Conservation (phyloP, 371 early-diverging fungal species). For the Blastocladiella emersonii region DNA sequence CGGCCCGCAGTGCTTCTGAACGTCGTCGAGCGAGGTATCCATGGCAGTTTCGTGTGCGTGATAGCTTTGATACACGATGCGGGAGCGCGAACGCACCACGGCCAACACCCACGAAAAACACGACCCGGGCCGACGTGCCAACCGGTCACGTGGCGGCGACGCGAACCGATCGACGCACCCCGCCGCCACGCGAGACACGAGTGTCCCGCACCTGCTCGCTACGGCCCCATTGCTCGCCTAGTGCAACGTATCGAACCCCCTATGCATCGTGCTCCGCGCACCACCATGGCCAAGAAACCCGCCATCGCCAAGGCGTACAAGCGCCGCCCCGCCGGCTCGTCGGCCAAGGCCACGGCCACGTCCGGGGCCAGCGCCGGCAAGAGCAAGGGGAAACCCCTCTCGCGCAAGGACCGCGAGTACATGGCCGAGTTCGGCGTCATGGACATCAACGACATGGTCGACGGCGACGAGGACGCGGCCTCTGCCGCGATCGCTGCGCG, state of each 20-base stretch:
- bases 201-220: too few relatives aligned
- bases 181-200: too few relatives aligned
- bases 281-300: background rate
- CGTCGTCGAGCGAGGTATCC: background rate
- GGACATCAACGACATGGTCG: background rate
- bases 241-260: too few relatives aligned
- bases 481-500: background rate
- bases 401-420: constrained; percentile 6
- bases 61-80: too few relatives aligned
- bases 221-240: too few relatives aligned
- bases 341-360: background rate
- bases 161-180: too few relatives aligned
- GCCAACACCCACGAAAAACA: too few relatives aligned
- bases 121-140: too few relatives aligned
- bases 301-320: background rate
- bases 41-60: background rate
- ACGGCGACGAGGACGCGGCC: background rate
- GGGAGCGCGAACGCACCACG: too few relatives aligned
- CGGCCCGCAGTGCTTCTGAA: background rate
- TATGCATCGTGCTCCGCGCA: too few relatives aligned
- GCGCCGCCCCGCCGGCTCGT: background rate
- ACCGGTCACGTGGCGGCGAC: too few relatives aligned
- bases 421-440: constrained; percentile 2
- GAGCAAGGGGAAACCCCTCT: background rate
- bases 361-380: background rate